phyloP scores from a whole-genome alignment of 2,329 filamentous ascomycete species.

The Zymoseptoria brevis region DNA sequence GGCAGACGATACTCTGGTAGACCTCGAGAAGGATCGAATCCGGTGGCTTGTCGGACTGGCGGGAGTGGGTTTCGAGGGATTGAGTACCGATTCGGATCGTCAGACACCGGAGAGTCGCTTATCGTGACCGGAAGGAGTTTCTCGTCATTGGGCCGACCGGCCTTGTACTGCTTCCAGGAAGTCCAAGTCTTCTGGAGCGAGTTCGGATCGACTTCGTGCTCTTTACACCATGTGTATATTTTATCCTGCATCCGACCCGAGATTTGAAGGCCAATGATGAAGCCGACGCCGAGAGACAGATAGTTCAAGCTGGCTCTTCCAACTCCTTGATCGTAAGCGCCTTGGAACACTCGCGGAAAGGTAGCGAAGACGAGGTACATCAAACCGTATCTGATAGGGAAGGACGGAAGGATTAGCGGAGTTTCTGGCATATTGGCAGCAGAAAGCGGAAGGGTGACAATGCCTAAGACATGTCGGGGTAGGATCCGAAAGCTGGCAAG shows the following conservation, averaged over 20 bases:
- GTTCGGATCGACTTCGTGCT: conserved; percentile 14
- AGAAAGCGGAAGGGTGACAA: no score
- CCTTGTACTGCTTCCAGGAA: conserved; percentile 5
- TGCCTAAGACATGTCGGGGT: no score
- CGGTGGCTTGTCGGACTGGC: background rate
- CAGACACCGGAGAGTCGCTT: background rate
- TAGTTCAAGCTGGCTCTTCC: conserved; percentile 21
- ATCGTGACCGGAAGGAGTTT: background rate
- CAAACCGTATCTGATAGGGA: conserved; percentile 12
- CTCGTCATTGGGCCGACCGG: background rate
- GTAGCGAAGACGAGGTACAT: conserved; percentile 24
- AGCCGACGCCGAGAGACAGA: conserved; percentile 37
- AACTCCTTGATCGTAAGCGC: conserved; percentile 17
- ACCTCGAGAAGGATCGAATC: conserved; percentile 25
- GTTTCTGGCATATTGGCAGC: no score
- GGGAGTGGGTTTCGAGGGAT: conserved; percentile 11
- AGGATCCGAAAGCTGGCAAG: no score
- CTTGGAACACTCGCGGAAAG: conserved; percentile 17
- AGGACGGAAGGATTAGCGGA: no score
- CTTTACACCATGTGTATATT: conserved; percentile 17
- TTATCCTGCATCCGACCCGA: conserved; percentile 16
- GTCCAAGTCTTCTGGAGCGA: conserved; percentile 10
- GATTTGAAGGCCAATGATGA: conserved; percentile 39
- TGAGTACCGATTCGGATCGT: background rate
- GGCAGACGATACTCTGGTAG: conserved; percentile 37